These are phyloP conservation scores for Mixia osmundae DNA, from an alignment of 1,284 basidiomycete species.

Conservation along the genomic window DNA sequence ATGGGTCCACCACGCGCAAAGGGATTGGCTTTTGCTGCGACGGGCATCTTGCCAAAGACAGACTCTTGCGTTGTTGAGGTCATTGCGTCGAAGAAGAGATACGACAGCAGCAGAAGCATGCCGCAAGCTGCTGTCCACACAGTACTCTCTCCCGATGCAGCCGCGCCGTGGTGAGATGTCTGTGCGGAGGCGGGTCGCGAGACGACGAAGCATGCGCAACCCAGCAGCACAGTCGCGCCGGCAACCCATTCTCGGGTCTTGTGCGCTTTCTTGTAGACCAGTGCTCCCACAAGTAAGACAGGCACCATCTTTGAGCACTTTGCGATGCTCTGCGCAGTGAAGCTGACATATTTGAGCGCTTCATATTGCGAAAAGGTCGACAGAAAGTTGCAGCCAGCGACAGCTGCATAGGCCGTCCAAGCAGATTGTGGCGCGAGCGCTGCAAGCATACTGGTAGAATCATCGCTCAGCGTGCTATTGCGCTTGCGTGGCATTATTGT, in stretches of 20 bases:
- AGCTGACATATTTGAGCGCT: constrained; percentile 12
- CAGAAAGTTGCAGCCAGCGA: constrained; percentile 14
- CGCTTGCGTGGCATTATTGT: constrained; percentile 5
- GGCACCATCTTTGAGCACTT: constrained; percentile 16
- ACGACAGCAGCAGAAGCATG: constrained; percentile 6
- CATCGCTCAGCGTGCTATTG: neutral
- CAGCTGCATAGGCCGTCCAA: constrained; percentile 10
- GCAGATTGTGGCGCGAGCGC: neutral
- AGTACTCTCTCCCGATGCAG: neutral
- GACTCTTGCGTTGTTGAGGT: constrained; percentile 16
- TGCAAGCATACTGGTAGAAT: neutral
- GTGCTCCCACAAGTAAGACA: constrained; percentile 13
- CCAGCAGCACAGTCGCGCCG: constrained; percentile 13
- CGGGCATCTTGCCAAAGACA: constrained; percentile 13
- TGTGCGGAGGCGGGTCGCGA: constrained; percentile 7
- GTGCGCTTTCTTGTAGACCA: constrained; percentile 14
- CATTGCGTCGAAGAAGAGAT: constrained; percentile 17
- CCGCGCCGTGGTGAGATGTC: neutral
- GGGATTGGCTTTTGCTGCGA: constrained; percentile 10
- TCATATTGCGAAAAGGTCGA: constrained; percentile 16
- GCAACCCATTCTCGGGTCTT: constrained; percentile 15
- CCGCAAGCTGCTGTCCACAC: constrained; percentile 2
- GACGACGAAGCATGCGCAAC: constrained; percentile 15
- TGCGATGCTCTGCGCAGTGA: constrained; percentile 10
- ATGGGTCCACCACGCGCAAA: constrained; percentile 15